Conservation (phyloP, 116 monocot genomes). For the Iris pallida region DNA sequence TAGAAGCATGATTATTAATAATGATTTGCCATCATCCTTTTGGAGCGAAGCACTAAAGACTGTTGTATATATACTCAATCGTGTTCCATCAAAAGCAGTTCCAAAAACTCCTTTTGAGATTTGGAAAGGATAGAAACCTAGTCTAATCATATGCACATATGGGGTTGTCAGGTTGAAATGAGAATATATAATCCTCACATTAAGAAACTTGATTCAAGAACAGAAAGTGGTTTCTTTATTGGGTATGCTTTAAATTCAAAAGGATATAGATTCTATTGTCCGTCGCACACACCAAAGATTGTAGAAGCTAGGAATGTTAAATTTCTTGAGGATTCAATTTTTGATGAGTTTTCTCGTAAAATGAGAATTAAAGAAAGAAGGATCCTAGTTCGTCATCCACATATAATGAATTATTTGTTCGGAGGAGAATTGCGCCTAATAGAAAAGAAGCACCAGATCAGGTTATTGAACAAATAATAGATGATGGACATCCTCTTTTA, state of each 20-base stretch:
- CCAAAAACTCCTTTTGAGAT: background rate
- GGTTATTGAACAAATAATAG: too few species aligned
- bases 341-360: too few species aligned
- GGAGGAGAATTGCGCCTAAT: too few species aligned
- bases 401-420: background rate
- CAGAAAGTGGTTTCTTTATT: background rate
- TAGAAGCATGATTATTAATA: conserved; percentile 2
- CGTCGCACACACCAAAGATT: too few species aligned
- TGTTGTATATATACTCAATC: background rate
- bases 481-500: too few species aligned
- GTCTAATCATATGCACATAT: conserved; percentile 7
- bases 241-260: background rate
- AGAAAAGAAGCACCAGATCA: background rate
- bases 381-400: background rate
- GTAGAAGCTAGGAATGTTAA: too few species aligned
- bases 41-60: conserved; percentile 8
- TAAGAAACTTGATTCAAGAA: background rate
- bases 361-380: too few species aligned
- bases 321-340: too few species aligned
- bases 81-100: background rate
- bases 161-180: conserved; percentile 5
- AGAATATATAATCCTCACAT: conserved; percentile 7
- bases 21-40: background rate
- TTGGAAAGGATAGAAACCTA: conserved; percentile 7
- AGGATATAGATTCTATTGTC: too few species aligned